Evolutionary conservation across 2,329 filamentous ascomycete species (phyloP).

Genomic region (Fonsecaea monophora): DNA sequence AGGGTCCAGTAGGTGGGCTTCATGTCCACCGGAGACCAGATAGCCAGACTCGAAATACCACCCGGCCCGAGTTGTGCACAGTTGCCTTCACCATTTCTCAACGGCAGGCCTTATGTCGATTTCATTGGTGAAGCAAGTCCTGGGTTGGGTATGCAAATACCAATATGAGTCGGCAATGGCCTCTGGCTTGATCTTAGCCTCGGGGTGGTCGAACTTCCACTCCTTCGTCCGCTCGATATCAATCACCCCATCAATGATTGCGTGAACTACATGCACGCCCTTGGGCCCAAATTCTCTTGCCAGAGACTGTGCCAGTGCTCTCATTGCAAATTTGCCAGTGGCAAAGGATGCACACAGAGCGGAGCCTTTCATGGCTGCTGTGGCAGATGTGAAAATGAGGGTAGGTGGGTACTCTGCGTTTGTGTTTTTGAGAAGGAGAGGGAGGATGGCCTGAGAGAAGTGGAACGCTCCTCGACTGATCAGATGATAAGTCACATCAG

Average conservation of each 20-base stretch:
- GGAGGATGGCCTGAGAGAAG: constrained; percentile 75
- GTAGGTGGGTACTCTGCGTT: constrained; percentile 70
- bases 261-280: constrained; percentile 83
- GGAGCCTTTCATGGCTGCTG: constrained; percentile 76
- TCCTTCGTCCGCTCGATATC: constrained; percentile 75
- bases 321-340: constrained; percentile 78
- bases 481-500: not conserved
- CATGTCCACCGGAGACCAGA: not conserved
- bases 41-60: not conserved
- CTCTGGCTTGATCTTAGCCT: constrained; percentile 75
- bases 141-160: constrained; percentile 80
- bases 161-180: constrained; percentile 88
- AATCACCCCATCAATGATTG: constrained; percentile 84
- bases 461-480: constrained; percentile 68
- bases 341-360: constrained; percentile 75
- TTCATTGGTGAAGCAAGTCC: constrained; percentile 75
- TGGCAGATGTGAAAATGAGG: constrained; percentile 85
- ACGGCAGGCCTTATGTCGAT: constrained; percentile 64
- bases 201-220: constrained; percentile 62
- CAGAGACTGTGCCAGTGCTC: constrained; percentile 75
- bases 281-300: constrained; percentile 83
- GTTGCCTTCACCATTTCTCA: constrained; percentile 74
- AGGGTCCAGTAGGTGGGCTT: not conserved
- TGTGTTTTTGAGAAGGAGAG: constrained; percentile 70
- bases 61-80: constrained; percentile 6